Evolutionary conservation across 352 stramenopile species (phyloP).

Genomic region (Pythium periplocum): DNA sequence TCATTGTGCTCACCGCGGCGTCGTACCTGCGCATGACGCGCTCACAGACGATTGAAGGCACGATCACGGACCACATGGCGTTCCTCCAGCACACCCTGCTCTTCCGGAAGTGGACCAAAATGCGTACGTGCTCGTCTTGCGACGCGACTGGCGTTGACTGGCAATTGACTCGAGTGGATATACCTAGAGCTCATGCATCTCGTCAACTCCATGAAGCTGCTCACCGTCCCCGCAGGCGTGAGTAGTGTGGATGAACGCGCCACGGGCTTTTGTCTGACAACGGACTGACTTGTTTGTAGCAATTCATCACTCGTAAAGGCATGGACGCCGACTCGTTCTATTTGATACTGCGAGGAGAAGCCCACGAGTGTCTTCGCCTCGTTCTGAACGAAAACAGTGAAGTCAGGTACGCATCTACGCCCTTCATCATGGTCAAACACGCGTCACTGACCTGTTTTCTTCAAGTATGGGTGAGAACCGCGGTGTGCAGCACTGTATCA

Average conservation of each 20-base stretch:
- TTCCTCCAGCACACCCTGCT: slow-evolving; percentile 78
- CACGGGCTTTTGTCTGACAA: too few relatives aligned
- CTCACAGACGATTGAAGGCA: slow-evolving; percentile 73
- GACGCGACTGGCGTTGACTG: too few relatives aligned
- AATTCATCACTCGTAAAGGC: slow-evolving; percentile 78
- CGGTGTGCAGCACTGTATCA: slow-evolving; percentile 58
- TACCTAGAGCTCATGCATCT: slow-evolving; percentile 75
- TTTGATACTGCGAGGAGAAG: slow-evolving; percentile 65
- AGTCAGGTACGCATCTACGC: slow-evolving; percentile 26
- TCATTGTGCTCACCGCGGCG: slow-evolving; percentile 78
- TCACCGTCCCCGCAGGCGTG: slow-evolving; percentile 50
- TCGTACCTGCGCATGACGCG: slow-evolving; percentile 81
- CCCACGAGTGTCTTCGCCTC: slow-evolving; percentile 62
- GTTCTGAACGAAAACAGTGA: slow-evolving; percentile 54
- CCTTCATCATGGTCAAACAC: neutral
- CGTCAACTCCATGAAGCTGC: slow-evolving; percentile 81
- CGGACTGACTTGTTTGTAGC: slow-evolving; percentile 21
- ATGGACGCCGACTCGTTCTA: slow-evolving; percentile 75
- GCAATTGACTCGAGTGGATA: too few relatives aligned
- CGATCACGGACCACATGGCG: slow-evolving; percentile 79
- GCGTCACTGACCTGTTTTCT: neutral
- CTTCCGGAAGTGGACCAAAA: slow-evolving; percentile 80
- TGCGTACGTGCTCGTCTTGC: slow-evolving; percentile 41
- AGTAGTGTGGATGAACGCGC: neutral
- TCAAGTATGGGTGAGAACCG: slow-evolving; percentile 50